Evolutionary conservation across 2,329 filamentous ascomycete species (phyloP), one percentile per base, ranked within the genome.

Genomic region (Trichocomaceae sp.): DNA sequence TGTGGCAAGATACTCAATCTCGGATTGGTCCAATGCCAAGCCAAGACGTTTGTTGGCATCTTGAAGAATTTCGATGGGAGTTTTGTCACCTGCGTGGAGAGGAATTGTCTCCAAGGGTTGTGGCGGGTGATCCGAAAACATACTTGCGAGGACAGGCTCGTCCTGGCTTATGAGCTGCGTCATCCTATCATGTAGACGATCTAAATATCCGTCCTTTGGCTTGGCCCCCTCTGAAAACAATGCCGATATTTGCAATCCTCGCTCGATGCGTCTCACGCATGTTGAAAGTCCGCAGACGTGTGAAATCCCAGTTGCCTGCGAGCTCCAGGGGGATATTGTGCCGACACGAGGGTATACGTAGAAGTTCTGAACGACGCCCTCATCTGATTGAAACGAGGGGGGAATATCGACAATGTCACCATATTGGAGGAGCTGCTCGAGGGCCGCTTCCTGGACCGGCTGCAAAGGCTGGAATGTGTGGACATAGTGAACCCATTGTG

Each of bases 251-350:
- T 87, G 81, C 64, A 93, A 83, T 51, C 91, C 93, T 62, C 90
- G 83, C 75, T 99, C 93, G 62, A 97, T 88, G 56, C 92, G 85
- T 67, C 85, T 79, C 47, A 85, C 81, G 29, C 87, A 80, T 52
- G 83, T 73, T 42, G 84, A 83, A 57, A 97, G 77, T 23, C 88
- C 91, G 69, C 92, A 97, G 31, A 96, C 92, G 61, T 93, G 85
- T 52, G 92, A 87, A 69, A 97, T 96, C 69, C 85, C 92, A 47
- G 92, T 96, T 26, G 91, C 92, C 72, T 96, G 91, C 55, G 91
- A 96, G 73, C 90, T 96, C 93, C 93, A 99, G 68, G 93, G 93
- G 41, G 91, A 96, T 62, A 95, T 85, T 1, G 83, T 91, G 64
- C 83, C 83, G 17, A 88, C 87, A 61, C 92, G 83, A 19, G 92